Evolutionary conservation across 2,329 filamentous ascomycete genomes (phyloP).

Genomic region (Hortaea sp.): DNA sequence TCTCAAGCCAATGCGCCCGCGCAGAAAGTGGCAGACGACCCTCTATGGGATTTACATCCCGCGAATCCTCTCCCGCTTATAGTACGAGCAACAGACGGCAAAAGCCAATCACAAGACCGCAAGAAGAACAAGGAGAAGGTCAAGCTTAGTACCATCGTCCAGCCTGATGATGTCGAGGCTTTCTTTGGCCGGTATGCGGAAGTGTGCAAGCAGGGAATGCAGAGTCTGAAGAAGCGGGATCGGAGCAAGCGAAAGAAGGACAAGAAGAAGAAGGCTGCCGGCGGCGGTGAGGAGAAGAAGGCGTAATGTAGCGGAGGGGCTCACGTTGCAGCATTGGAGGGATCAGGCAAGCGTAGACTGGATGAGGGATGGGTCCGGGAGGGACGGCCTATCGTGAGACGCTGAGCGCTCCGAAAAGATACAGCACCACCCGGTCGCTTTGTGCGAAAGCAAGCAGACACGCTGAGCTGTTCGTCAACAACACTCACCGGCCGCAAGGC

Average conservation of each 20-base stretch:
- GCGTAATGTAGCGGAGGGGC: background rate
- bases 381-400: too few relatives aligned
- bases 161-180: conserved; percentile 60
- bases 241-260: conserved; percentile 75
- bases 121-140: conserved; percentile 51
- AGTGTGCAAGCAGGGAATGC: conserved; percentile 81
- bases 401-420: too few relatives aligned
- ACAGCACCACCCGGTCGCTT: too few relatives aligned
- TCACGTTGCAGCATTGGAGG: background rate
- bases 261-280: conserved; percentile 60
- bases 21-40: conserved; percentile 37
- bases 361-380: too few relatives aligned
- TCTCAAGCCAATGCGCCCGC: conserved; percentile 28
- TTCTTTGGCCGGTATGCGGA: conserved; percentile 87
- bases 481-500: too few relatives aligned
- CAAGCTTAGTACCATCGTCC: conserved; percentile 76
- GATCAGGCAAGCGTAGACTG: too few relatives aligned
- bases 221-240: conserved; percentile 82
- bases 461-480: too few relatives aligned
- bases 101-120: conserved; percentile 31
- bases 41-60: conserved; percentile 51
- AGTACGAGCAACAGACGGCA: conserved; percentile 76
- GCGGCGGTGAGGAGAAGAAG: conserved; percentile 12
- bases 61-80: conserved; percentile 59
- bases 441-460: too few relatives aligned